Base-by-base conservation (phyloP, 805 yeast genomes). In the Cyberlindnera americana region DNA sequence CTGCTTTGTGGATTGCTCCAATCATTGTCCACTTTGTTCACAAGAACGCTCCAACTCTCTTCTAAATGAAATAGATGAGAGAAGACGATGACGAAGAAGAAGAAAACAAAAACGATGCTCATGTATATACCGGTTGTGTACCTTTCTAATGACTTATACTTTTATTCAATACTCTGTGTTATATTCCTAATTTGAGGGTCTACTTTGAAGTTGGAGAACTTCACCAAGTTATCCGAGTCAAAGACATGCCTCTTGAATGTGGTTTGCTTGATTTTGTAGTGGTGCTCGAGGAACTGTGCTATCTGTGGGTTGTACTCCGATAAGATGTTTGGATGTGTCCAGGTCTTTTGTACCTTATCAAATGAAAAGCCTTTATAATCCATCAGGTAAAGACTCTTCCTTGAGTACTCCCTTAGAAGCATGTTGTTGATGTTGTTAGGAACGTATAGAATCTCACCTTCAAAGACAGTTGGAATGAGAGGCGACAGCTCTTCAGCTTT, bases 1-100 rank as follows among this genome's bases (percentile, higher is more conserved):
- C 80, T 45, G 78, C 79, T 17, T 70, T 83, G 55, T 83, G 72
- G 72, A 41, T 60, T 62, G 43, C 61, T 40, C 86, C 86, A 49
- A 72, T 80, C 27, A 60, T 74, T 36, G 61, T 65, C 60, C 82
- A 79, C 57, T 76, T 68, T 21, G 26, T 21, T 12, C 25, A 31
- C 24, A 31, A 31, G 34, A 19, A 19, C 23, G 10, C 23, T 21
- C 23, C 23, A 21, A 21, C 11, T n/a, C 6, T 28, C 4, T 16
- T 15, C 21, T 28, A 28, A 14, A 28, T 16, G 31, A 35, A 19
- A 35, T 22, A 19, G 14, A 26, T 16, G 14, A 7, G 10, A 21
- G 23, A 21, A 7, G 6, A 21, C 23, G 10, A 6, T 21, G 23
- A 21, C 23, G 23, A 21, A 10, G 10, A 21, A 7, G 23, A n/a